Evolutionary conservation across 768 basidiomycete species (phyloP).

Genomic region (Leccinum truebloodii): DNA sequence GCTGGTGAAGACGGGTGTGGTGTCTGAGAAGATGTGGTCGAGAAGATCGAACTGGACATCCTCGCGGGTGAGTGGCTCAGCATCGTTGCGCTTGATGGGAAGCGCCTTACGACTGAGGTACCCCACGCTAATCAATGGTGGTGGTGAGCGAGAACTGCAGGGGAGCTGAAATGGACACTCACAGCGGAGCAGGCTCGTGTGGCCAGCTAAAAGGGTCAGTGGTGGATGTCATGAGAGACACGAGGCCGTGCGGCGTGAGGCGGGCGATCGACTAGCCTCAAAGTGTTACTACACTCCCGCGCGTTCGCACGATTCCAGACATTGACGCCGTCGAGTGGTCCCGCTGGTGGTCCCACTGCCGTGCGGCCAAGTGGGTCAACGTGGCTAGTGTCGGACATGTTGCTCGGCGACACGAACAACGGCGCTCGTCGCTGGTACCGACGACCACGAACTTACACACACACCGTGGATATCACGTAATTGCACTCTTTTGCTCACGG

Average conservation of each 20-base stretch:
- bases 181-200: constrained; percentile 56
- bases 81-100: constrained; percentile 81
- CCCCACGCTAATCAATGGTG: constrained; percentile 43
- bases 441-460: constrained; percentile 8
- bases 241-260: constrained; percentile 39
- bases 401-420: constrained; percentile 7
- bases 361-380: constrained; percentile 2
- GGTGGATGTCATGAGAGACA: constrained; percentile 49
- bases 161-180: constrained; percentile 27
- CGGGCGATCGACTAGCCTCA: constrained; percentile 14
- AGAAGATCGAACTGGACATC: constrained; percentile 90
- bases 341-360: neutral
- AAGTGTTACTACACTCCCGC: constrained; percentile 22
- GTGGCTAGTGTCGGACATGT: constrained; percentile 2
- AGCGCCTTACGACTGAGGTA: constrained; percentile 63
- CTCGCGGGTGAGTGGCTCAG: constrained; percentile 77
- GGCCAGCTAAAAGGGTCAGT: constrained; percentile 44
- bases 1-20: constrained; percentile 67
- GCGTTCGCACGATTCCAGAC: constrained; percentile 32
- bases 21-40: constrained; percentile 73
- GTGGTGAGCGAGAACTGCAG: constrained; percentile 13
- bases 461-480: constrained; percentile 23
- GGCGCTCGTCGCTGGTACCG: constrained; percentile 8
- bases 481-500: constrained; percentile 27
- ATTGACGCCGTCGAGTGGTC: constrained; percentile 18